A percentile compares a stretch with the other conserved stretches of the same genome.
Conservation (phyloP, 768 basidiomycete species). For the Termitomyces sp. region DNA sequence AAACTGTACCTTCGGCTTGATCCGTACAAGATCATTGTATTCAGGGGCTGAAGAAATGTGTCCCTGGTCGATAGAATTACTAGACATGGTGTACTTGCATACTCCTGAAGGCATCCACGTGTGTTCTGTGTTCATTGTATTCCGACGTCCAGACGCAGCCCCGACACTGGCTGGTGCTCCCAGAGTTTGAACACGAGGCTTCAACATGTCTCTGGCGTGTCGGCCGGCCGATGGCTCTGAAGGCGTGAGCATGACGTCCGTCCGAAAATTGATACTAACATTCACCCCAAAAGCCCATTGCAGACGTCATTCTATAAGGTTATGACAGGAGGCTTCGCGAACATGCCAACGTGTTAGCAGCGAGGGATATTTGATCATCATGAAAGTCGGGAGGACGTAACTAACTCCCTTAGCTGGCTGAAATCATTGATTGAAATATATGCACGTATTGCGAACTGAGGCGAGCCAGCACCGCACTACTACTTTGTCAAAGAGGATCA, state of each 20-base stretch:
- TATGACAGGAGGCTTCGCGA: not conserved
- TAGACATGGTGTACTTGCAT: not conserved
- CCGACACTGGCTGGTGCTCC: not conserved
- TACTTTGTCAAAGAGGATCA: not conserved
- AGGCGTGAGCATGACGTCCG: too few relatives aligned
- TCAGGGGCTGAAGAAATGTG: too few relatives aligned
- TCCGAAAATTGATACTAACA: not conserved
- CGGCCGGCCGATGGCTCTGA: not conserved
- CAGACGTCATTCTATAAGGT: not conserved
- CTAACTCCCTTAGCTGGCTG: not conserved
- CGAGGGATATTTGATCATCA: not conserved
- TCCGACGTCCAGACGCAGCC: not conserved
- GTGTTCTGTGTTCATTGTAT: not conserved
- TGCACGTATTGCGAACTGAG: not conserved
- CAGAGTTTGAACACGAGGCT: not conserved
- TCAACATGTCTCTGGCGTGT: slow-evolving; percentile 1
- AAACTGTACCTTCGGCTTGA: too few relatives aligned
- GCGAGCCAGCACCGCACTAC: not conserved
- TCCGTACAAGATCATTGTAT: not conserved
- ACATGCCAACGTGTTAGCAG: not conserved
- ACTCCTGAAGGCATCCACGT: not conserved
- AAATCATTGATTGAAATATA: not conserved
- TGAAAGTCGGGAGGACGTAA: not conserved
- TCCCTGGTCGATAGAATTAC: too few relatives aligned
- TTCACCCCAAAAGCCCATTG: too few relatives aligned